phyloP scores from a whole-genome alignment of 371 early-diverging fungal genomes.

The Mortierella polycephala region DNA sequence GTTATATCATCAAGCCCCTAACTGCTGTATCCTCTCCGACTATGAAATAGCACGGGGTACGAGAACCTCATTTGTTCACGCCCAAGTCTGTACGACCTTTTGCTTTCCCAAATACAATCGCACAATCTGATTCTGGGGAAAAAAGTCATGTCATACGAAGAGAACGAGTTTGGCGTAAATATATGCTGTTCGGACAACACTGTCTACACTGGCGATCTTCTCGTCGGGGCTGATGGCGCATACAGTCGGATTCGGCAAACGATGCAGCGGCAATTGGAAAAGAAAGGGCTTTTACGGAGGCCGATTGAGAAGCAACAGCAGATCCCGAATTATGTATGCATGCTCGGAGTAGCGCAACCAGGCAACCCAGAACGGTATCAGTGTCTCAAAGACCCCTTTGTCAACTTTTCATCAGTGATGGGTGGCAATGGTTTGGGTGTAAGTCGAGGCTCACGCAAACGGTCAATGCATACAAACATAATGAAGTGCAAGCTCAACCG shows the following conservation, averaged over 20 bases:
- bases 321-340: constrained; percentile 7
- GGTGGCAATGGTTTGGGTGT: constrained; percentile 15
- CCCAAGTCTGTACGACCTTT: constrained; percentile 12
- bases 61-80: constrained; percentile 15
- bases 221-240: constrained; percentile 34
- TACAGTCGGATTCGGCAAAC: constrained; percentile 18
- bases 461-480: too few relatives aligned
- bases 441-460: neutral
- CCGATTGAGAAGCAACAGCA: neutral
- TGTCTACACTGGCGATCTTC: constrained; percentile 26
- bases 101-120: constrained; percentile 8
- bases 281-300: constrained; percentile 6
- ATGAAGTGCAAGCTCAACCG: too few relatives aligned
- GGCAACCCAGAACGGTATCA: constrained; percentile 5
- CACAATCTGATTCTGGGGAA: constrained; percentile 14
- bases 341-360: constrained; percentile 8
- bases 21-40: neutral
- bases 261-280: constrained; percentile 3
- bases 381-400: constrained; percentile 17
- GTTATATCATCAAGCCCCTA: neutral
- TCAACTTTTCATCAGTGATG: constrained; percentile 6
- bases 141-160: constrained; percentile 23
- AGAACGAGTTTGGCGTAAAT: constrained; percentile 22
- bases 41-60: constrained; percentile 17
- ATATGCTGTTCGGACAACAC: constrained; percentile 25